Evolutionary conservation across 2,329 filamentous ascomycete genomes (phyloP).

Genomic region (Paraphoma chrysanthemicola): DNA sequence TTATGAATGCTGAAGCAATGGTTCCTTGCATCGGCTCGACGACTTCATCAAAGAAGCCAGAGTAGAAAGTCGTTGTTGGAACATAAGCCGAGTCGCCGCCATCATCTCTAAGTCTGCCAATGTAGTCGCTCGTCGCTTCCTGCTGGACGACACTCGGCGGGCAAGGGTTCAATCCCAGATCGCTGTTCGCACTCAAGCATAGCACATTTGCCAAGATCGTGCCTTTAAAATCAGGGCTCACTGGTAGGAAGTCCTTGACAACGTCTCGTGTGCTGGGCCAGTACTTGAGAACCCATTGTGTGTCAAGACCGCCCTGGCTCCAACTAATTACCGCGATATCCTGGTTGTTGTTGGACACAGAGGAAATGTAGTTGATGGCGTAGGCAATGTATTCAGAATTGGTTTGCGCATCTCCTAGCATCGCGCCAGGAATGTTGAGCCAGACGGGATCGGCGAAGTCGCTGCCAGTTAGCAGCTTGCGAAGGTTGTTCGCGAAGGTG

Average conservation of each 20-base stretch:
- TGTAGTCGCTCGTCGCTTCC: constrained; percentile 52
- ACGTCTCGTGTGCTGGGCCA: constrained; percentile 58
- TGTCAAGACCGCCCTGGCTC: constrained; percentile 63
- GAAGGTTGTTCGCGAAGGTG: constrained; percentile 57
- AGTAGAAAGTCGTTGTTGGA: constrained; percentile 63
- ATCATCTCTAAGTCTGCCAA: constrained; percentile 51
- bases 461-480: constrained; percentile 52
- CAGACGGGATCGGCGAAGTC: constrained; percentile 52
- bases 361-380: constrained; percentile 63
- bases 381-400: constrained; percentile 65
- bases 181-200: constrained; percentile 19
- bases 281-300: constrained; percentile 66
- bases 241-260: constrained; percentile 59
- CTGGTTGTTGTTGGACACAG: constrained; percentile 34
- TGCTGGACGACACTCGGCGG: constrained; percentile 58
- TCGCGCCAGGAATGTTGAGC: constrained; percentile 61
- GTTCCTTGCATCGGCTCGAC: constrained; percentile 59
- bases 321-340: constrained; percentile 55
- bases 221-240: constrained; percentile 62
- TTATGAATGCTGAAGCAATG: constrained; percentile 55
- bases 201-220: constrained; percentile 48
- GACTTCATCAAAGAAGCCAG: constrained; percentile 57
- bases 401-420: constrained; percentile 57
- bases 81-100: constrained; percentile 62
- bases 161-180: constrained; percentile 33